Percentiles rank a stretch among this genome's conserved stretches.
Evolutionary conservation across 1,284 basidiomycete species (phyloP).

Genomic region (Boletellus dicymbophilus): DNA sequence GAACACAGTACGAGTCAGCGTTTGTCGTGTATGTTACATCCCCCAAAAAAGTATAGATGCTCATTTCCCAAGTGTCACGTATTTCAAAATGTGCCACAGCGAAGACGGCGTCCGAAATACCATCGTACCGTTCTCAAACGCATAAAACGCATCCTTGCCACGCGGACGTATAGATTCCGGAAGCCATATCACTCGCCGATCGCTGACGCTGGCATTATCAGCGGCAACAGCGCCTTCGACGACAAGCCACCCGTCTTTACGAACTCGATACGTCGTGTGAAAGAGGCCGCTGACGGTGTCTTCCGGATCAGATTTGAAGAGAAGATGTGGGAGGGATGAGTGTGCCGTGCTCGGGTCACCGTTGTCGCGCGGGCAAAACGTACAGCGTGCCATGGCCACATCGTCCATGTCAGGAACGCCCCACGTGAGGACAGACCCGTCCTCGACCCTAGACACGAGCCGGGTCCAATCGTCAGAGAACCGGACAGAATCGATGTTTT

Average conservation of each 20-base stretch:
- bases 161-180: slow-evolving; percentile 6
- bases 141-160: slow-evolving; percentile 12
- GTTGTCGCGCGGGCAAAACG: neutral
- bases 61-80: too few species aligned
- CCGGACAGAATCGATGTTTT: slow-evolving; percentile 8
- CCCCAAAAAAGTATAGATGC: too few species aligned
- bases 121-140: slow-evolving; percentile 9
- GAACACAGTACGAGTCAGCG: too few species aligned
- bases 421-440: slow-evolving; percentile 12
- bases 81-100: neutral
- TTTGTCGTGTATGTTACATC: too few species aligned
- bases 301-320: slow-evolving; percentile 12
- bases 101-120: neutral
- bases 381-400: slow-evolving; percentile 4
- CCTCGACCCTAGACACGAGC: slow-evolving; percentile 13
- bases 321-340: slow-evolving; percentile 1
- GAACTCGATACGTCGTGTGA: slow-evolving; percentile 16
- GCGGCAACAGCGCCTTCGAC: neutral
- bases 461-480: slow-evolving; percentile 11
- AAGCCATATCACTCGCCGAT: slow-evolving; percentile 20
- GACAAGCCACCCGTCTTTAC: slow-evolving; percentile 26
- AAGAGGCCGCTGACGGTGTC: slow-evolving; percentile 7
- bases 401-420: slow-evolving; percentile 1
- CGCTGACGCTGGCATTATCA: neutral
- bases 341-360: neutral